A percentile compares a stretch with the other conserved stretches of the same genome.
Evolutionary conservation across 2,329 filamentous ascomycete species (phyloP).

Genomic region (Sporothrix pseudoabietina): DNA sequence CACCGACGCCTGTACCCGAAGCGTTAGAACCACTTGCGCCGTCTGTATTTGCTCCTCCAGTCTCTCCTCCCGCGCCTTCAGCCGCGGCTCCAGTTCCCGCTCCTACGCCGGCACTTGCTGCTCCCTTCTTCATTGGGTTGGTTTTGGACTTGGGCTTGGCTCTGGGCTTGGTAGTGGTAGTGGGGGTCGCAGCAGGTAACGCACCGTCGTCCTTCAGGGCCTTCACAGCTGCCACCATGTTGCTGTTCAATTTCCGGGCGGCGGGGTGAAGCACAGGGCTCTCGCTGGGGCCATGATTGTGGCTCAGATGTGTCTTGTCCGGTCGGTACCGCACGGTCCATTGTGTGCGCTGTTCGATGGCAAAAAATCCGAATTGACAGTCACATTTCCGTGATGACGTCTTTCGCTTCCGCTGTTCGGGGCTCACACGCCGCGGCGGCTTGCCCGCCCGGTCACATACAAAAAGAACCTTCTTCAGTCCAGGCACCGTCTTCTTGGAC

Average conservation of each 20-base stretch:
- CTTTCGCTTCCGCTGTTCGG: conserved; percentile 65
- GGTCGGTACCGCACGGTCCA: conserved; percentile 68
- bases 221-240: conserved; percentile 69
- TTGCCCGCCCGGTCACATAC: conserved; percentile 68
- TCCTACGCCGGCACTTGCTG: conserved; percentile 18
- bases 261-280: conserved; percentile 68
- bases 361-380: conserved; percentile 70
- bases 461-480: conserved; percentile 67
- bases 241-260: conserved; percentile 66
- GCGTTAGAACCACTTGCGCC: conserved; percentile 34
- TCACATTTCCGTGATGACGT: conserved; percentile 70
- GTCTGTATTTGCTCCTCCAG: conserved; percentile 10
- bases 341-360: conserved; percentile 66
- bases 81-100: conserved; percentile 19
- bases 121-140: conserved; percentile 19
- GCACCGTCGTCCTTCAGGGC: conserved; percentile 66
- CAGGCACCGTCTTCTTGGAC: conserved; percentile 68
- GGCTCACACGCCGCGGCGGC: conserved; percentile 62
- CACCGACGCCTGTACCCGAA: conserved; percentile 57
- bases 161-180: conserved; percentile 24
- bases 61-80: background rate
- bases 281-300: conserved; percentile 68
- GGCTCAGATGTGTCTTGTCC: conserved; percentile 58
- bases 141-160: conserved; percentile 29
- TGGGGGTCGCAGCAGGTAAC: conserved; percentile 37